A percentile compares a stretch with the other conserved stretches of the same genome.
These are phyloP conservation scores for Conidiobolus incongruus DNA, from an alignment of 371 early-diverging fungal species.

Conservation along the genomic window DNA sequence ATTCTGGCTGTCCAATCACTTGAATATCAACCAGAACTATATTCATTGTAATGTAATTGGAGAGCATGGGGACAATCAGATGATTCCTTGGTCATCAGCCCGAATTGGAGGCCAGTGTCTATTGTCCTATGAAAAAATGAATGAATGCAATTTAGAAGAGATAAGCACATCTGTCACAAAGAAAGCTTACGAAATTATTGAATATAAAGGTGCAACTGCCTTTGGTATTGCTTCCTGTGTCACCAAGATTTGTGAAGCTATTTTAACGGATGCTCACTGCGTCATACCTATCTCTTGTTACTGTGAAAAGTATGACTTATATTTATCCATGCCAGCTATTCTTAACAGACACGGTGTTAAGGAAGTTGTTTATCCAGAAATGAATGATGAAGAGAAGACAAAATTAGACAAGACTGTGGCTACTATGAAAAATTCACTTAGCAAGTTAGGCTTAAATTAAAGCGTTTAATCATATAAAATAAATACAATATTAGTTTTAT, in stretches of 20 bases:
- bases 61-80: constrained; percentile 73
- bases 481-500: too few species aligned
- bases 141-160: constrained; percentile 19
- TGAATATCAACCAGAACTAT: constrained; percentile 33
- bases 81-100: constrained; percentile 59
- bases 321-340: constrained; percentile 47
- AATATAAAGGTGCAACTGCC: constrained; percentile 65
- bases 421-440: constrained; percentile 18
- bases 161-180: constrained; percentile 27
- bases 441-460: too few species aligned
- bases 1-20: constrained; percentile 24
- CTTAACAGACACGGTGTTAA: constrained; percentile 45
- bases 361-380: constrained; percentile 21
- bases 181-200: constrained; percentile 69
- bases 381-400: constrained; percentile 24
- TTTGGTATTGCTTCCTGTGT: constrained; percentile 72
- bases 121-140: constrained; percentile 29
- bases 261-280: constrained; percentile 31
- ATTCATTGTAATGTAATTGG: constrained; percentile 67
- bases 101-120: constrained; percentile 39
- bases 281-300: constrained; percentile 42
- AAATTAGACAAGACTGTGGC: constrained; percentile 17
- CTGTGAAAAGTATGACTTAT: constrained; percentile 27
- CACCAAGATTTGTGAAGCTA: constrained; percentile 36
- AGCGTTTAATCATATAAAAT: too few species aligned